Conservation (phyloP, 192 early-diverging fungal species). For the Coemansia sp. region DNA sequence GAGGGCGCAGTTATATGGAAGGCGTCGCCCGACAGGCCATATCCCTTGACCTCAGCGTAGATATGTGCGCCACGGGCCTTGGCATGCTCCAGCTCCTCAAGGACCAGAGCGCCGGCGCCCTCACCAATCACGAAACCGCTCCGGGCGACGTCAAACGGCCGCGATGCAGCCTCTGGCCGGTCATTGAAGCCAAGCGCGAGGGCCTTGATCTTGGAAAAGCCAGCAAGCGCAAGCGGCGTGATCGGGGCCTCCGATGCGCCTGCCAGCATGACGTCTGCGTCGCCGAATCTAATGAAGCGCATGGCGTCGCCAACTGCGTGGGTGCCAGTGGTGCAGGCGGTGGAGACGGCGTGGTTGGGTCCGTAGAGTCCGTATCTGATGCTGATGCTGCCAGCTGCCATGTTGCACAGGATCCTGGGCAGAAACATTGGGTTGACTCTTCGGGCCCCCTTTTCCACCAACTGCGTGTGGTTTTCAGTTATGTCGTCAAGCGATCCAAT, state of each 20-base stretch:
- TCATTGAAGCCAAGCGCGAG: slow-evolving; percentile 82
- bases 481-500: slow-evolving; percentile 93
- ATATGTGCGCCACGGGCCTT: slow-evolving; percentile 79
- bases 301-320: slow-evolving; percentile 94
- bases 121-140: slow-evolving; percentile 96
- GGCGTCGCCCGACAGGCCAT: slow-evolving; percentile 89
- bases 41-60: slow-evolving; percentile 87
- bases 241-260: slow-evolving; percentile 87
- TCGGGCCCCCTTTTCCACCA: slow-evolving; percentile 58
- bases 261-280: slow-evolving; percentile 95
- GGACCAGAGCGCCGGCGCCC: slow-evolving; percentile 82
- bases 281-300: slow-evolving; percentile 88
- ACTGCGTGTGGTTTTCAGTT: slow-evolving; percentile 57
- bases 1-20: slow-evolving; percentile 95
- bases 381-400: slow-evolving; percentile 92
- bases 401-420: slow-evolving; percentile 87
- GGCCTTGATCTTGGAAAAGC: slow-evolving; percentile 82
- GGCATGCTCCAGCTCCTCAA: slow-evolving; percentile 91
- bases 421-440: slow-evolving; percentile 90
- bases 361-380: slow-evolving; percentile 85
- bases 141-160: slow-evolving; percentile 87
- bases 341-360: slow-evolving; percentile 90
- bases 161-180: slow-evolving; percentile 71
- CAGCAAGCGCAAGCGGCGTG: slow-evolving; percentile 83
- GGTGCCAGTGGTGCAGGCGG: slow-evolving; percentile 95